These are phyloP conservation scores for Penicillium atrosanguineum DNA, from an alignment of 495 filamentous ascomycete species.

Conservation along the genomic window DNA sequence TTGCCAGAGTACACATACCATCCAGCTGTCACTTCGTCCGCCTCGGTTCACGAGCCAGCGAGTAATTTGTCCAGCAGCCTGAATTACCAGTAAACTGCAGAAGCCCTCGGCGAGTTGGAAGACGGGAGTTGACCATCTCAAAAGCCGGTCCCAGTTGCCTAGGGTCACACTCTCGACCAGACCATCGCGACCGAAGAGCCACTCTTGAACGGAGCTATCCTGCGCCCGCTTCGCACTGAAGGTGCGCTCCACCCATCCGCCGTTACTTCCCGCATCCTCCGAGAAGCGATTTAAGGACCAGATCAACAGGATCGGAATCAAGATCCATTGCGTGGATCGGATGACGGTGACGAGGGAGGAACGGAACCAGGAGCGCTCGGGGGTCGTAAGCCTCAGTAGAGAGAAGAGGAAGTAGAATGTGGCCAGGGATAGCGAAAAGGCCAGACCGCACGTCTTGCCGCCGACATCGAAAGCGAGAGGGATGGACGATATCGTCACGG, in stretches of 20 bases:
- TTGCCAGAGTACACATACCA: conserved; percentile 60
- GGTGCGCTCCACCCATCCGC: conserved; percentile 76
- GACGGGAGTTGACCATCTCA: conserved; percentile 90
- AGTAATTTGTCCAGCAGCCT: conserved; percentile 92
- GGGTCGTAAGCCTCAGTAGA: conserved; percentile 72
- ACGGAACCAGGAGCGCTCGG: conserved; percentile 72
- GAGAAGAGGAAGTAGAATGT: conserved; percentile 89
- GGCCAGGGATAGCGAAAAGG: conserved; percentile 83
- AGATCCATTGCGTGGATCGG: conserved; percentile 73
- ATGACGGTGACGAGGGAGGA: conserved; percentile 62
- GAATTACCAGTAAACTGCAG: conserved; percentile 93
- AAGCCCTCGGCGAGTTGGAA: conserved; percentile 96
- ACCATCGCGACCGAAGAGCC: conserved; percentile 80
- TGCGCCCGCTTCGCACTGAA: conserved; percentile 66
- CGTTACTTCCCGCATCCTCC: conserved; percentile 69
- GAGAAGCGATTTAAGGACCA: conserved; percentile 94
- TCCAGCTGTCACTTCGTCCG: conserved; percentile 92
- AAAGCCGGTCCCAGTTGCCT: conserved; percentile 82
- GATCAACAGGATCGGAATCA: conserved; percentile 82
- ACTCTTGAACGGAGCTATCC: conserved; percentile 65
- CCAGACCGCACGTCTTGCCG: conserved; percentile 87
- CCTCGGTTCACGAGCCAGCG: conserved; percentile 87
- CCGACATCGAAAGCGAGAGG: conserved; percentile 97
- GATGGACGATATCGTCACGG: conserved; percentile 86
- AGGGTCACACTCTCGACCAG: conserved; percentile 74